phyloP scores from a whole-genome alignment of 106 monocot genomes.

The Dendrobium catenatum region DNA sequence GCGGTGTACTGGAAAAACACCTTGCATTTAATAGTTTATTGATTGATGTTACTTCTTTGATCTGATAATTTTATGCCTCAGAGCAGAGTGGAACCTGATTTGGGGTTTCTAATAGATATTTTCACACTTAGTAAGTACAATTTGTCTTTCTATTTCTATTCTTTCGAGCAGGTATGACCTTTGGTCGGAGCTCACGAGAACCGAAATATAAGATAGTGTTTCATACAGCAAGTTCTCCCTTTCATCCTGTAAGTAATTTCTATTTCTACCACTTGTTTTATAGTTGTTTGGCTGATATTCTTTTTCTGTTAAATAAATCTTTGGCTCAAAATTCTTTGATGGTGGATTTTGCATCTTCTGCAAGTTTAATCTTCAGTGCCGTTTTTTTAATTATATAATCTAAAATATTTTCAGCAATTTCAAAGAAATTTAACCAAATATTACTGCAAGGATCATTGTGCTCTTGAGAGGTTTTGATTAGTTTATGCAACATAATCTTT shows the following conservation, averaged over 20 bases:
- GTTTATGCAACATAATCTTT: neutral
- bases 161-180: conserved; percentile 27
- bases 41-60: neutral
- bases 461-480: neutral
- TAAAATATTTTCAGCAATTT: neutral
- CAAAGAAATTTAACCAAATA: neutral
- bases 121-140: neutral
- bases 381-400: neutral
- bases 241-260: conserved; percentile 37
- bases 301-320: neutral
- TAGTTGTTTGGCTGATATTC: neutral
- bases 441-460: neutral
- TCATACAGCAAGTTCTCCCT: conserved; percentile 37
- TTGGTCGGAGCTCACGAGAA: conserved; percentile 50
- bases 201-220: conserved; percentile 49
- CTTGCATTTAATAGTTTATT: neutral
- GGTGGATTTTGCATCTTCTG: neutral
- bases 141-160: neutral
- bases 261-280: neutral
- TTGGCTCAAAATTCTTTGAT: neutral
- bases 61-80: neutral
- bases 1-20: neutral
- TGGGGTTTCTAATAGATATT: neutral
- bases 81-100: neutral
- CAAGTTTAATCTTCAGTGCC: neutral